Evolutionary conservation across 805 yeast species (phyloP).

Genomic region (Candida fluviatilis): DNA sequence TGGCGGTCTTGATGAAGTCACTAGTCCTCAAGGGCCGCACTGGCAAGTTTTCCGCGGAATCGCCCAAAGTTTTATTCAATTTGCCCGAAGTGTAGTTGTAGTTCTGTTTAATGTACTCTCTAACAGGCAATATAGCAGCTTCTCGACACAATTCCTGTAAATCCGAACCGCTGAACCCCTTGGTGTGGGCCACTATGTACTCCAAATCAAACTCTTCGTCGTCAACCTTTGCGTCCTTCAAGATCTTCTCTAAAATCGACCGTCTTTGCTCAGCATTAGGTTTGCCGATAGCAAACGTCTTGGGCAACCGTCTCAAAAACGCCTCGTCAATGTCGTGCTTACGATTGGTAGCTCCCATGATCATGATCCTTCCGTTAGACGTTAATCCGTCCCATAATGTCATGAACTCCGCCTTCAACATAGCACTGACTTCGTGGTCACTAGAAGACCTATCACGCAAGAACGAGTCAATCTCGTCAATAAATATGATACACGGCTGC

Average conservation of each 20-base stretch:
- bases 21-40: slow-evolving; percentile 61
- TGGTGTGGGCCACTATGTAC: slow-evolving; percentile 57
- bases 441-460: slow-evolving; percentile 75
- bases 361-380: slow-evolving; percentile 74
- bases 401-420: slow-evolving; percentile 95
- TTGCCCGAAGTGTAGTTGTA: slow-evolving; percentile 45
- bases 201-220: slow-evolving; percentile 52
- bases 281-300: slow-evolving; percentile 71
- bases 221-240: slow-evolving; percentile 63
- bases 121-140: slow-evolving; percentile 85
- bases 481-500: slow-evolving; percentile 91
- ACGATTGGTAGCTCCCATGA: slow-evolving; percentile 93
- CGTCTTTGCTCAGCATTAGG: slow-evolving; percentile 68
- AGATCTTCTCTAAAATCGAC: slow-evolving; percentile 64
- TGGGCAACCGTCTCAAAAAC: slow-evolving; percentile 88
- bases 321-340: slow-evolving; percentile 91
- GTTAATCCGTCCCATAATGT: slow-evolving; percentile 93
- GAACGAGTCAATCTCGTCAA: slow-evolving; percentile 95
- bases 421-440: slow-evolving; percentile 95
- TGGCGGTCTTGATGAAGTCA: slow-evolving; percentile 50
- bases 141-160: slow-evolving; percentile 87
- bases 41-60: slow-evolving; percentile 24
- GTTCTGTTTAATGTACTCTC: slow-evolving; percentile 74
- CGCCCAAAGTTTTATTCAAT: slow-evolving; percentile 13
- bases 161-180: slow-evolving; percentile 80